Percentiles rank a stretch among this genome's conserved stretches.
These are phyloP conservation scores for Brassica carinata DNA, from an alignment of 345 rosid species.

Conservation along the genomic window DNA sequence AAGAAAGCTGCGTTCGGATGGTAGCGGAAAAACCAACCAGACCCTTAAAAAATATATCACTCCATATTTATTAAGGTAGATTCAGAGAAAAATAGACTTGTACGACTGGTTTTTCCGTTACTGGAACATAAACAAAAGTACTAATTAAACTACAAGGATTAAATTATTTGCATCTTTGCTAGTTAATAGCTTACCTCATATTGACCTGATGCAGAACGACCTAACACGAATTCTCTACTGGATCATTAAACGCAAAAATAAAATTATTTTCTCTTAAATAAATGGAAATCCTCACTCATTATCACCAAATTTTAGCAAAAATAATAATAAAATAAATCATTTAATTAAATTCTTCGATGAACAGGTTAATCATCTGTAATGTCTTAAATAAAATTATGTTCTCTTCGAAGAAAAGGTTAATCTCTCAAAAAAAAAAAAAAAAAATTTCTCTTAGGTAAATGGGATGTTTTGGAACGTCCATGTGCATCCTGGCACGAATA, in stretches of 20 bases:
- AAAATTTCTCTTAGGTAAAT: neutral
- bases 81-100: neutral
- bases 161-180: neutral
- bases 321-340: neutral
- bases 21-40: no score
- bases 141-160: neutral
- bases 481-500: constrained; percentile 33
- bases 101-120: neutral
- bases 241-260: neutral
- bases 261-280: neutral
- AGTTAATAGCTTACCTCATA: neutral
- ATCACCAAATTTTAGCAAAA: neutral
- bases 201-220: neutral
- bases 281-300: neutral
- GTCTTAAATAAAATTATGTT: no score
- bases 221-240: neutral
- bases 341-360: neutral
- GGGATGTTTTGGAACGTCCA: constrained; percentile 21
- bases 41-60: no score
- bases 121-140: neutral
- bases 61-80: no score
- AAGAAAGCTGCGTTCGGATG: no score
- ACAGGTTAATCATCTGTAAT: neutral
- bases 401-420: no score
- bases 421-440: no score